Evolutionary conservation across 129 eudicot species (phyloP), one percentile per base, ranked within the genome.

Genomic region (Flaveria linearis): DNA sequence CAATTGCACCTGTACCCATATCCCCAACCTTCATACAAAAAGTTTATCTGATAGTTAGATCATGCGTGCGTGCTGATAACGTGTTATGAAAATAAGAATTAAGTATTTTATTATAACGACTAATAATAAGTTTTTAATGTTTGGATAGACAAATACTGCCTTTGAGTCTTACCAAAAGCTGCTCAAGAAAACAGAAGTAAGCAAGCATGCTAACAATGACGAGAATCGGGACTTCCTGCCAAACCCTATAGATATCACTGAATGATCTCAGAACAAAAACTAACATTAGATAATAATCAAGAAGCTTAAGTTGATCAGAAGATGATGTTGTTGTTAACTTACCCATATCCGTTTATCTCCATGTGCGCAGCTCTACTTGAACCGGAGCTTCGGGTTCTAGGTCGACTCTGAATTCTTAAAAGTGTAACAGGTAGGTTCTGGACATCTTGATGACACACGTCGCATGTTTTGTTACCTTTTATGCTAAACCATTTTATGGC

Each of bases 141-240:
- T 52, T 52, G 58, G 23, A 52, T n/a, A 52, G 20, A 52, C 58
- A 16, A 6, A n/a, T 15, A 5, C 58, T 52, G 58, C 8, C 5
- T 52, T 14, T 14, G 55, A 16, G 52, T 61, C 87, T 62, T 87
- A 93, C 98, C 93, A 91, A 82, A 46, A 93, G 97, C 80, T 93
- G 97, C 82, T 93, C 98, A 20, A 93, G 93, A 52, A 93, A 90
- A 81, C 97, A 93, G 73, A 93, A 93, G 88, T 93, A 91, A 28
- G 93, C 93, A 47, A 93, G 97, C 97, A 91, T 89, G 86, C 98
- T 84, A 78, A 93, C 91, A 60, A 93, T 89, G 70, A 93, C 90
- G 65, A 93, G 91, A 75, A 93, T 86, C 5, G 98, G 98, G 49
- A 93, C 87, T 78, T 93, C 98, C 81, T 93, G 97, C 96, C 96